These are phyloP conservation scores for Bimuria novae-zelandiae DNA, from an alignment of 2,329 filamentous ascomycete species.

Conservation along the genomic window DNA sequence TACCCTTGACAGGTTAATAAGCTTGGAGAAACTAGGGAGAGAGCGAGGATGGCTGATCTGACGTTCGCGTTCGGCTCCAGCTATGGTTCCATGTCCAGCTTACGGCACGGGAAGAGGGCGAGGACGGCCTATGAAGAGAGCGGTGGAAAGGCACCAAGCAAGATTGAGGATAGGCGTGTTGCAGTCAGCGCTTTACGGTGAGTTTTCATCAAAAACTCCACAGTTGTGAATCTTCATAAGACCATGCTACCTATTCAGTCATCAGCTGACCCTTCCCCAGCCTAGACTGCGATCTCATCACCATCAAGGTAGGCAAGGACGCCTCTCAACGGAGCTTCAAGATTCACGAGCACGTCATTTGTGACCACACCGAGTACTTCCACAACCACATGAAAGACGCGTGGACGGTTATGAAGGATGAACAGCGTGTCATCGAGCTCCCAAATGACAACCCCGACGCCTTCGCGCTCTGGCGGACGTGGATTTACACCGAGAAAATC, in stretches of 20 bases:
- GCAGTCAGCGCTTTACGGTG: constrained; percentile 8
- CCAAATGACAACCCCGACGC: constrained; percentile 13
- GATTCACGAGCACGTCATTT: constrained; percentile 24
- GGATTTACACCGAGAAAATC: constrained; percentile 16
- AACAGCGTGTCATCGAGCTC: constrained; percentile 14
- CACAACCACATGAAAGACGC: constrained; percentile 23
- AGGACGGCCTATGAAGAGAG: constrained; percentile 3
- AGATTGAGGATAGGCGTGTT: constrained; percentile 9
- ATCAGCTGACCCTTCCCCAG: not conserved
- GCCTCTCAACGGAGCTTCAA: constrained; percentile 15
- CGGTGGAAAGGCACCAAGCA: not conserved
- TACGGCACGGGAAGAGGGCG: constrained; percentile 1
- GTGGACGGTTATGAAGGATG: constrained; percentile 15
- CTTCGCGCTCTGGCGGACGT: constrained; percentile 17
- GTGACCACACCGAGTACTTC: constrained; percentile 22
- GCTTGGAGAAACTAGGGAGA: not conserved
- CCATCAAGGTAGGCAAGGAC: constrained; percentile 14
- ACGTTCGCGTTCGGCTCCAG: constrained; percentile 6
- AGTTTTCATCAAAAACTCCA: not conserved
- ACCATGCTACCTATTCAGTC: not conserved
- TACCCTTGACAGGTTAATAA: too few species aligned
- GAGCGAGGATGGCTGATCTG: not conserved
- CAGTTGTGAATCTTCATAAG: not conserved
- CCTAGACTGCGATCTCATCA: constrained; percentile 18
- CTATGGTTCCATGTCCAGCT: not conserved